Percentiles rank a stretch among this genome's conserved stretches.
These are phyloP conservation scores for Coemansia sp. DNA, from an alignment of 192 early-diverging fungal species.

Conservation along the genomic window DNA sequence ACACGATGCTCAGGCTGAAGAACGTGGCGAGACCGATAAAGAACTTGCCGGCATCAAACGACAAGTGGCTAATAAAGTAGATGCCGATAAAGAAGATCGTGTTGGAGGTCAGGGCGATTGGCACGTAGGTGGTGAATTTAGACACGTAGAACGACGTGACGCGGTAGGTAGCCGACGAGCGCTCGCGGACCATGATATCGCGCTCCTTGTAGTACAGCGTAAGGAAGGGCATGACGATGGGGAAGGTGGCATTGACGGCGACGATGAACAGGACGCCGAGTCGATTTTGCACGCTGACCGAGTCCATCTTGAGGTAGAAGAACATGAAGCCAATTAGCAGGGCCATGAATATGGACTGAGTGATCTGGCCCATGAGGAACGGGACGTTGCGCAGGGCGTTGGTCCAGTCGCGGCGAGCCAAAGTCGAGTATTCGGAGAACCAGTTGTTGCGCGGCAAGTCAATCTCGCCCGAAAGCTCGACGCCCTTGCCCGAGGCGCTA, in stretches of 20 bases:
- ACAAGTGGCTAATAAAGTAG: slow-evolving; percentile 52
- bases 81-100: slow-evolving; percentile 48
- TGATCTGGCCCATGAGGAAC: slow-evolving; percentile 36
- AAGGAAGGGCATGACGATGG: slow-evolving; percentile 61
- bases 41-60: slow-evolving; percentile 51
- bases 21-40: slow-evolving; percentile 47
- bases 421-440: slow-evolving; percentile 57
- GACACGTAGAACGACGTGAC: slow-evolving; percentile 64
- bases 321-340: slow-evolving; percentile 64
- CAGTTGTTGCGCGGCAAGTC: slow-evolving; percentile 56
- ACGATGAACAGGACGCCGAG: slow-evolving; percentile 55
- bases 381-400: slow-evolving; percentile 47
- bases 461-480: slow-evolving; percentile 9
- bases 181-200: slow-evolving; percentile 65
- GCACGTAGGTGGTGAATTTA: slow-evolving; percentile 61
- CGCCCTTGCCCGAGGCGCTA: neutral
- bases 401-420: slow-evolving; percentile 57
- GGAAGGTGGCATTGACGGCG: slow-evolving; percentile 60
- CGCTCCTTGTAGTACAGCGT: slow-evolving; percentile 53
- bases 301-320: slow-evolving; percentile 51
- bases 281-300: slow-evolving; percentile 53
- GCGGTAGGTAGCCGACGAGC: slow-evolving; percentile 67
- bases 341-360: slow-evolving; percentile 48
- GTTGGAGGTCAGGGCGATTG: slow-evolving; percentile 36
- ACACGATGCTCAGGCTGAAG: slow-evolving; percentile 38